Percentiles rank a stretch among this genome's conserved stretches.
Evolutionary conservation across 140 eudicot genomes (phyloP).

Genomic region (Stevia rebaudiana): DNA sequence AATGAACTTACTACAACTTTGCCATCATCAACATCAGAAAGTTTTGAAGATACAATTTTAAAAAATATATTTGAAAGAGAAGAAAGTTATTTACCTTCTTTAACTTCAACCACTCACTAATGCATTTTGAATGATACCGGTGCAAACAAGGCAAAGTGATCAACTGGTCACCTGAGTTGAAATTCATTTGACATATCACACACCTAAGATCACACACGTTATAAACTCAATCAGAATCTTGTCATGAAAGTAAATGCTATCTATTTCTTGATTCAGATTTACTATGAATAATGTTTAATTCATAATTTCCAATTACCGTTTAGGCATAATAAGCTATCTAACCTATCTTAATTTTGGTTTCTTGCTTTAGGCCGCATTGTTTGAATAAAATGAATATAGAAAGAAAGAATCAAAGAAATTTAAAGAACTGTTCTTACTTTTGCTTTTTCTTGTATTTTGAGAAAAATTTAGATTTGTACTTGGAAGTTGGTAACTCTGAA

Average conservation of each 20-base stretch:
- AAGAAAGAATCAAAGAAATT: neutral
- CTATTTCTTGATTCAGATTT: too few species aligned
- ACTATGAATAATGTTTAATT: too few species aligned
- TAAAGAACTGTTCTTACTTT: conserved; percentile 28
- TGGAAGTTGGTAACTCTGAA: conserved; percentile 50
- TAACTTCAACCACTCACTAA: conserved; percentile 43
- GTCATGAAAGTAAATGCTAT: neutral
- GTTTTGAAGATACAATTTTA: too few species aligned
- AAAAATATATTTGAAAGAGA: too few species aligned
- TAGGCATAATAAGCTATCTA: too few species aligned
- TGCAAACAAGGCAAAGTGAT: conserved; percentile 61
- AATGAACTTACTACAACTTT: neutral
- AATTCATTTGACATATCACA: conserved; percentile 50
- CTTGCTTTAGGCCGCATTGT: too few species aligned
- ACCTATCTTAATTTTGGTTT: too few species aligned
- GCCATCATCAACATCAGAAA: neutral
- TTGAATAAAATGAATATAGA: too few species aligned
- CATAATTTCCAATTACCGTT: too few species aligned
- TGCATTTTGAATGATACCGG: conserved; percentile 55
- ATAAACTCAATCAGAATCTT: neutral
- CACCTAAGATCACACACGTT: conserved; percentile 33
- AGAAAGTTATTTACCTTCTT: conserved; percentile 43
- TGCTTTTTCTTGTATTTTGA: conserved; percentile 45
- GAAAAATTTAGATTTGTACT: conserved; percentile 40
- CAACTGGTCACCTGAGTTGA: conserved; percentile 43